Evolutionary conservation across 345 rosid species (phyloP).

Genomic region (Rhodamnia argentea): DNA sequence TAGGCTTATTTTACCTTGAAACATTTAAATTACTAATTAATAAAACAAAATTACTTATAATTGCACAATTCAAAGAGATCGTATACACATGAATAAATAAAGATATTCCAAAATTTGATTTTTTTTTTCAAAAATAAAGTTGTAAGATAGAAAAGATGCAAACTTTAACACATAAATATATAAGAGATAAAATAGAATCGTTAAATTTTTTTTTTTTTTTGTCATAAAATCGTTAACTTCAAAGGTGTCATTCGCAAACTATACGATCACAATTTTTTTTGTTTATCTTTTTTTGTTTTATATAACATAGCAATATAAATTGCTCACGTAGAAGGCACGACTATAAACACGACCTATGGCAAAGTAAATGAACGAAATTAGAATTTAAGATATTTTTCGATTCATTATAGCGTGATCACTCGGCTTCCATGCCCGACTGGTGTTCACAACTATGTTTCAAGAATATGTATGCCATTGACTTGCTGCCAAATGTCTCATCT

Average conservation of each 20-base stretch:
- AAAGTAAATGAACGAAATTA: neutral
- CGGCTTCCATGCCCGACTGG: neutral
- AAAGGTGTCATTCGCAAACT: neutral
- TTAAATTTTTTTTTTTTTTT: too few species aligned
- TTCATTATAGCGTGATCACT: neutral
- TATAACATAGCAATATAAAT: neutral
- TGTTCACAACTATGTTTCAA: neutral
- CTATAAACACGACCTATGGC: neutral
- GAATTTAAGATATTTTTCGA: neutral
- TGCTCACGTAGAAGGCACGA: neutral
- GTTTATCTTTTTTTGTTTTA: accelerated
- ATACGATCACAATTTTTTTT: neutral
- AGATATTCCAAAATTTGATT: neutral
- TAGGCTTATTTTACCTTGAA: neutral
- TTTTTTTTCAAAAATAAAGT: neutral
- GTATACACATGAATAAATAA: neutral
- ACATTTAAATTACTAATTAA: neutral
- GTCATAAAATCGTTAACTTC: neutral
- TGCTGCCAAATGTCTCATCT: neutral
- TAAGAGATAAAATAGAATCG: neutral
- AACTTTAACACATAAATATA: neutral
- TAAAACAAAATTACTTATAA: neutral
- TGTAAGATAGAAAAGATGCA: neutral
- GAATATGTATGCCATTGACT: neutral
- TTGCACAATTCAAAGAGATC: neutral